phyloP scores from a whole-genome alignment of 208 protist genomes.

The Tritrichomonas foetus region DNA sequence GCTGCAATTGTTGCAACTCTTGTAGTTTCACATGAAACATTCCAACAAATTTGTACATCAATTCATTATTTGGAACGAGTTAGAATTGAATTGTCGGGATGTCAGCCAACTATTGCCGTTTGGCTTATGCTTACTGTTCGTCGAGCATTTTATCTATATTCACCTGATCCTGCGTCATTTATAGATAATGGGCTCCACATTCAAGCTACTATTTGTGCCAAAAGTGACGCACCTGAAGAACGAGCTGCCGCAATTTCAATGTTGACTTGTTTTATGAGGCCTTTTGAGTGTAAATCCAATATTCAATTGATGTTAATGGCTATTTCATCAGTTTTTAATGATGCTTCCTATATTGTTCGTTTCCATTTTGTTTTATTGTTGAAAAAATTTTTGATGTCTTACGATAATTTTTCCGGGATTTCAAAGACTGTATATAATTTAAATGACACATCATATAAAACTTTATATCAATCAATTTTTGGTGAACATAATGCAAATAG shows the following conservation, averaged over 20 bases:
- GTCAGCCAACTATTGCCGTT: neutral
- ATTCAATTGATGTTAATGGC: neutral
- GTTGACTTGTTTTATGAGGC: neutral
- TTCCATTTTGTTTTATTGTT: neutral
- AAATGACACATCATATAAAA: neutral
- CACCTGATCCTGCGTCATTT: neutral
- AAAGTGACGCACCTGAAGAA: neutral
- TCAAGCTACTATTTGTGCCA: neutral
- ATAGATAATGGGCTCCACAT: neutral
- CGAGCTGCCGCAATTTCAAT: neutral
- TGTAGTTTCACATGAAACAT: neutral
- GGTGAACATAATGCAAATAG: no score
- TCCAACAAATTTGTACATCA: neutral
- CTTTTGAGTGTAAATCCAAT: neutral
- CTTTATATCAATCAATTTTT: no score
- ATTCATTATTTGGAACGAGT: neutral
- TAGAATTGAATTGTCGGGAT: neutral
- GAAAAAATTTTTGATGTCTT: neutral
- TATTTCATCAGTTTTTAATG: neutral
- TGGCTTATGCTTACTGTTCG: neutral
- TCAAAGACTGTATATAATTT: neutral
- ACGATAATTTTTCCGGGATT: neutral
- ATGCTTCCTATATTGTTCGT: neutral
- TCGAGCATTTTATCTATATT: constrained; percentile 11
- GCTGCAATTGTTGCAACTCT: neutral